Conservation (phyloP, 1,284 basidiomycete genomes). For the Malassezia yamatoensis region DNA sequence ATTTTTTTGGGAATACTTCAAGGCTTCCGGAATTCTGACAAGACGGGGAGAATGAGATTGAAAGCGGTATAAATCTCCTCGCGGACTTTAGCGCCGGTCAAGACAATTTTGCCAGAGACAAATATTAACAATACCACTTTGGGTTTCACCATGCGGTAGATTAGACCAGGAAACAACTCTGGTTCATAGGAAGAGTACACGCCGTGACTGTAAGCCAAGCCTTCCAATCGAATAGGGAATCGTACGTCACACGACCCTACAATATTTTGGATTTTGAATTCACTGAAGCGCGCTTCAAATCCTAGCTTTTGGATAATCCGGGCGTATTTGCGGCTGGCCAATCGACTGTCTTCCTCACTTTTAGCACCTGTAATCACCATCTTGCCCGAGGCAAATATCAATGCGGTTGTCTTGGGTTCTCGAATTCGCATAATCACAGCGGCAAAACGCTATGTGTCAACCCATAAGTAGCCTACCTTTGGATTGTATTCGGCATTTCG, state of each 20-base stretch:
- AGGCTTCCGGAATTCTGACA: conserved; percentile 50
- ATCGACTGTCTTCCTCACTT: conserved; percentile 90
- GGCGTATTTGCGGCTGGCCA: conserved; percentile 97
- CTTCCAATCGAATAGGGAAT: conserved; percentile 97
- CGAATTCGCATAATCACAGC: conserved; percentile 99
- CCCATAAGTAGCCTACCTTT: conserved; percentile 57
- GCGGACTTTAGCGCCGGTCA: conserved; percentile 97
- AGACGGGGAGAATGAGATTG: conserved; percentile 80
- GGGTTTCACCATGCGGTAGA: conserved; percentile 99
- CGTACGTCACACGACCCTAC: conserved; percentile 94
- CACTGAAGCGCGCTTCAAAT: conserved; percentile 97
- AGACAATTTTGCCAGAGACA: conserved; percentile 96
- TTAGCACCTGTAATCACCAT: conserved; percentile 99
- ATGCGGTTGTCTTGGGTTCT: conserved; percentile 96
- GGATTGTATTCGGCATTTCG: conserved; percentile 99
- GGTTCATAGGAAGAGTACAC: conserved; percentile 97
- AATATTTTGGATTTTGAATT: conserved; percentile 99
- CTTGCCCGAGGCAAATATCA: conserved; percentile 99
- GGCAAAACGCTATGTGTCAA: conserved; percentile 75
- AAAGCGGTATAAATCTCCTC: conserved; percentile 99
- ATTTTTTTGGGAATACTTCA: conserved; percentile 11
- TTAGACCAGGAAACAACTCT: conserved; percentile 96
- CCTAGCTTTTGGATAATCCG: conserved; percentile 99
- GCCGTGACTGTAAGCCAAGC: conserved; percentile 93
- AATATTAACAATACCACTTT: conserved; percentile 98